These are phyloP conservation scores for Aspergillus indologenus DNA, from an alignment of 495 filamentous ascomycete species.

Conservation along the genomic window DNA sequence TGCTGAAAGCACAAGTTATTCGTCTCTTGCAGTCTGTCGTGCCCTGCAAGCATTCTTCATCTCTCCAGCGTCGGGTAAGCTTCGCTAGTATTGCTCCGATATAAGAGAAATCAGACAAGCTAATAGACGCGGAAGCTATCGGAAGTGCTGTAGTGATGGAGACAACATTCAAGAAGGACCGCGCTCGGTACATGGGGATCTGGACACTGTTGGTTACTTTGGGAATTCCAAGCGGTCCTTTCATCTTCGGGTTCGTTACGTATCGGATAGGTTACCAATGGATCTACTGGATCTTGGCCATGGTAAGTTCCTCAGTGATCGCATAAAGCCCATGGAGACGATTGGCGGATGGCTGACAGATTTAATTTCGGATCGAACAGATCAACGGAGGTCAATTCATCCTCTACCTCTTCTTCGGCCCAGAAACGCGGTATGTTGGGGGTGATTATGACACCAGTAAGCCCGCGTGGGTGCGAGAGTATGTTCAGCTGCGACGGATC, in stretches of 20 bases:
- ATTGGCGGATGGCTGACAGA: background rate
- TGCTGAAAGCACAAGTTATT: slow-evolving; percentile 40
- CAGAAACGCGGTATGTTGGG: slow-evolving; percentile 52
- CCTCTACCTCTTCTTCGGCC: slow-evolving; percentile 50
- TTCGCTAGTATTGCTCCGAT: background rate
- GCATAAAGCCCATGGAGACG: slow-evolving; percentile 17
- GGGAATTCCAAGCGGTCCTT: slow-evolving; percentile 43
- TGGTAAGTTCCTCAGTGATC: slow-evolving; percentile 13
- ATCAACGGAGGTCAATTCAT: slow-evolving; percentile 53
- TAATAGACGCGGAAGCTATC: slow-evolving; percentile 25
- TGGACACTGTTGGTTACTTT: slow-evolving; percentile 46
- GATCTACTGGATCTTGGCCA: slow-evolving; percentile 46
- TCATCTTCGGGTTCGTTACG: slow-evolving; percentile 49
- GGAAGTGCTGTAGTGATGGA: slow-evolving; percentile 47
- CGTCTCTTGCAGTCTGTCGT: slow-evolving; percentile 35
- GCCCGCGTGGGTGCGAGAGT: slow-evolving; percentile 34
- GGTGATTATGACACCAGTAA: slow-evolving; percentile 16
- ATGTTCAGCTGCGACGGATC: slow-evolving; percentile 45
- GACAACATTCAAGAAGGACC: slow-evolving; percentile 44
- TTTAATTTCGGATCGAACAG: slow-evolving; percentile 21
- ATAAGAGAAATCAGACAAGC: background rate
- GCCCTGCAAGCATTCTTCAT: slow-evolving; percentile 23
- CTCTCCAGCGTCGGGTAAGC: slow-evolving; percentile 18
- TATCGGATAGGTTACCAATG: slow-evolving; percentile 41
- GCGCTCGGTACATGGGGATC: slow-evolving; percentile 45